phyloP scores from a whole-genome alignment of 257 asterid species.

The Cinchona pubescens region DNA sequence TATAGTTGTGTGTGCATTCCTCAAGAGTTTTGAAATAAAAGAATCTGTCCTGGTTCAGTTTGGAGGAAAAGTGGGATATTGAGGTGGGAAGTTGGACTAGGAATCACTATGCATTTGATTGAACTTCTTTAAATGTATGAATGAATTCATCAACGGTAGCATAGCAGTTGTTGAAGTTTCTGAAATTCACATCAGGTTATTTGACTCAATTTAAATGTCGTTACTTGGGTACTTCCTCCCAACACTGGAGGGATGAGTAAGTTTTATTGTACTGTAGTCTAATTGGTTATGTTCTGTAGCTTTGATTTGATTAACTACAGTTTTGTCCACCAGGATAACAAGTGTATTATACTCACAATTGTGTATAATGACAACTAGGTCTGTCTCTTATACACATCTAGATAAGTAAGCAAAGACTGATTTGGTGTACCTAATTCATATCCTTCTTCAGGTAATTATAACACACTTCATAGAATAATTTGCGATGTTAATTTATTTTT shows the following conservation, averaged over 20 bases:
- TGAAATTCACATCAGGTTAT: neutral
- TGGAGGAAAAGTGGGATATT: neutral
- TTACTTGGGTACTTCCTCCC: neutral
- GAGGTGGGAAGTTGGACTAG: neutral
- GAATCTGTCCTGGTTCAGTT: neutral
- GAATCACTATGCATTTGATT: neutral
- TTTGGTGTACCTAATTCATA: constrained; percentile 65
- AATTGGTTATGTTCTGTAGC: neutral
- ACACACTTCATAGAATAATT: neutral
- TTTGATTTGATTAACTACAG: constrained; percentile 4
- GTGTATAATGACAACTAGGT: constrained; percentile 58
- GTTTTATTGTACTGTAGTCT: neutral
- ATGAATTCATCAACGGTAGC: neutral
- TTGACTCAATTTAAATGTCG: neutral
- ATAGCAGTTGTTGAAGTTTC: neutral
- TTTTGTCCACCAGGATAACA: constrained; percentile 42
- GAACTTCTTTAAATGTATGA: neutral
- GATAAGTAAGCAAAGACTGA: constrained; percentile 79
- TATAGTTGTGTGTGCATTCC: neutral
- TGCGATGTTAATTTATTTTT: neutral
- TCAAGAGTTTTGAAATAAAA: neutral
- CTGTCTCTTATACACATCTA: too few relatives aligned
- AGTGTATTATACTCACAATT: constrained; percentile 60
- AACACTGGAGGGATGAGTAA: neutral
- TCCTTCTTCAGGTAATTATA: constrained; percentile 76